phyloP scores from a whole-genome alignment of 345 rosid genomes.

The Microcos paniculata region DNA sequence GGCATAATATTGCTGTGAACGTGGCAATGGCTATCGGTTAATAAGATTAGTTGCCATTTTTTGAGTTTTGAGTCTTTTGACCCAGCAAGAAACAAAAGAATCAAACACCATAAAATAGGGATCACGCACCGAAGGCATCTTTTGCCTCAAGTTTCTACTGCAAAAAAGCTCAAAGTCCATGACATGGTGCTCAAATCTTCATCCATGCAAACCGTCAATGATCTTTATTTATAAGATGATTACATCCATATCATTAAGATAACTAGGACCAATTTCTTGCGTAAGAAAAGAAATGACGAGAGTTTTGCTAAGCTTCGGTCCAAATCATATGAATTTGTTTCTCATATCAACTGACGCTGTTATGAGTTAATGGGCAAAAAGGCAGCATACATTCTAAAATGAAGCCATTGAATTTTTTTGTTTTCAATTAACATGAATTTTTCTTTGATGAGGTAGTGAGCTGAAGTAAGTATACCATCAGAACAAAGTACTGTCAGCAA shows the following conservation, averaged over 20 bases:
- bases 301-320: neutral
- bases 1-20: too few relatives aligned
- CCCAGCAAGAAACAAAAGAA: too few relatives aligned
- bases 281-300: neutral
- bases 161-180: too few relatives aligned
- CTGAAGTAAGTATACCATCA: neutral
- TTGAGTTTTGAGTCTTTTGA: too few relatives aligned
- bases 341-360: neutral
- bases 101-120: too few relatives aligned
- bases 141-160: too few relatives aligned
- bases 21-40: too few relatives aligned
- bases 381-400: neutral
- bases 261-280: neutral
- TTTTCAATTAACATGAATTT: conserved; percentile 2
- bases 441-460: neutral
- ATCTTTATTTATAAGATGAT: too few relatives aligned
- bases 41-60: too few relatives aligned
- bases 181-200: too few relatives aligned
- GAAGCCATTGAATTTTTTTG: neutral
- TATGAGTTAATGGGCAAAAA: neutral
- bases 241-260: neutral
- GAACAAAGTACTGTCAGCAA: conserved; percentile 10
- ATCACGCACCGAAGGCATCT: too few relatives aligned
- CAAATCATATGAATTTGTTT: neutral
- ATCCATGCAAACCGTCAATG: neutral